Evolutionary conservation across 495 filamentous ascomycete genomes (phyloP).

Genomic region (Evernia prunastri): DNA sequence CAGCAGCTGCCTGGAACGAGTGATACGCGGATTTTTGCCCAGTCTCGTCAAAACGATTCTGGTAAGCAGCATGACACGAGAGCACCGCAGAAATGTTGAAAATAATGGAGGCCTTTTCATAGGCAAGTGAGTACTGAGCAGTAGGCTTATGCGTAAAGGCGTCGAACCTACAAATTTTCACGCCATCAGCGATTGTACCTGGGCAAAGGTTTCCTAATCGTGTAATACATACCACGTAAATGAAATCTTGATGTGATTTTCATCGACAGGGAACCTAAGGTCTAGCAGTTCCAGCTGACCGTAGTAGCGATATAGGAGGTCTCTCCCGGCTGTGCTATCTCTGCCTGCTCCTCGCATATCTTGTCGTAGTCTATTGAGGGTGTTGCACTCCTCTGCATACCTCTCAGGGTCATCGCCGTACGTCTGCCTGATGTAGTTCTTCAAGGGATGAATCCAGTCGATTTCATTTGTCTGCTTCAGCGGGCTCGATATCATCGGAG

Average conservation of each 20-base stretch:
- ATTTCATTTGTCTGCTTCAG: conserved; percentile 99
- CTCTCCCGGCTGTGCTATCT: conserved; percentile 89
- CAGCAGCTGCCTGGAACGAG: conserved; percentile 94
- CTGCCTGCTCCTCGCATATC: conserved; percentile 98
- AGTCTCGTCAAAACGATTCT: conserved; percentile 83
- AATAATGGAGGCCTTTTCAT: conserved; percentile 98
- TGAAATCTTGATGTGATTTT: conserved; percentile 96
- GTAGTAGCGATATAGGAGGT: conserved; percentile 94
- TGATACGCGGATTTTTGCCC: conserved; percentile 96
- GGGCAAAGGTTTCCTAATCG: not conserved
- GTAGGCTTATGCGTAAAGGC: conserved; percentile 97
- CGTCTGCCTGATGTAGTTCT: conserved; percentile 83
- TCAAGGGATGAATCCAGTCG: conserved; percentile 92
- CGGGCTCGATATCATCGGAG: conserved; percentile 88
- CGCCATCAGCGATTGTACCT: conserved; percentile 13
- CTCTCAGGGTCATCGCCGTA: conserved; percentile 96
- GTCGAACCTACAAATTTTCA: conserved; percentile 65
- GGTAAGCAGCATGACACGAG: conserved; percentile 90
- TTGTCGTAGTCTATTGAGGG: conserved; percentile 92
- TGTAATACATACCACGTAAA: conserved; percentile 77
- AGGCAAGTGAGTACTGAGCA: conserved; percentile 90
- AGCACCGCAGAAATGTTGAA: conserved; percentile 98
- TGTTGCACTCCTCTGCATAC: conserved; percentile 89
- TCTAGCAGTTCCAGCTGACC: conserved; percentile 93
- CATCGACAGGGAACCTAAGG: conserved; percentile 91